Evolutionary conservation across 306 rosid species (phyloP), one percentile per base, ranked within the genome.

Genomic region (Ormosia emarginata): DNA sequence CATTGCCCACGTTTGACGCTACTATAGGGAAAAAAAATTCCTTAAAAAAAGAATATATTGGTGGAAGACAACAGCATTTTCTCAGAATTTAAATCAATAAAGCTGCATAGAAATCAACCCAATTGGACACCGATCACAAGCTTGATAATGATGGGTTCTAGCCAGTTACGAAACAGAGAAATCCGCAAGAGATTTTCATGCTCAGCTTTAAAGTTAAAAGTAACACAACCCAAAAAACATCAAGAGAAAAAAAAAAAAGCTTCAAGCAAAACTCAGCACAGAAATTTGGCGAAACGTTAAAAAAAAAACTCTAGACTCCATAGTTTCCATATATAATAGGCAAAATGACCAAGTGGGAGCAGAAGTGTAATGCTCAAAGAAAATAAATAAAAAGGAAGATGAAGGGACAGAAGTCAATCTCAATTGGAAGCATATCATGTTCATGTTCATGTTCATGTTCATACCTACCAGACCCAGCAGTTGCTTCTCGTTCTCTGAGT

Each of bases 21-120:
- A 64, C 49, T 8, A 17, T 24, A 24, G 24, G 24, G 24, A 1
- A 24, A 24, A 24, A 24, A 24, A 24, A 24, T 24, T 24, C 24
- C 24, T 24, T 24, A 24, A 24, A 37, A 55, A 46, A 50, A 11
- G 56, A 72, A 55, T 64, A 39, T 40, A 66, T 47, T 5, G 58
- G 33, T 67, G 53, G 67, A 10, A 69, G 39, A 71, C 57, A 67
- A 11, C 69, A 69, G 71, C 71, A 66, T 73, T 83, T 82, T 78
- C 8, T 74, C 30, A 11, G 13, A 71, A 70, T 64, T 65, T 3
- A 71, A 81, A 30, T 69, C 53, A 59, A 49, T 69, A 63, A 61
- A 58, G 71, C 70, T 65, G 74, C 65, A 81, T 46, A 43, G 79
- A 69, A 80, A 80, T 70, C 66, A 80, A 80, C 79, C 67, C 71